These are phyloP conservation scores for Coprinopsis marcescibilis DNA, from an alignment of 768 basidiomycete genomes.

Conservation along the genomic window DNA sequence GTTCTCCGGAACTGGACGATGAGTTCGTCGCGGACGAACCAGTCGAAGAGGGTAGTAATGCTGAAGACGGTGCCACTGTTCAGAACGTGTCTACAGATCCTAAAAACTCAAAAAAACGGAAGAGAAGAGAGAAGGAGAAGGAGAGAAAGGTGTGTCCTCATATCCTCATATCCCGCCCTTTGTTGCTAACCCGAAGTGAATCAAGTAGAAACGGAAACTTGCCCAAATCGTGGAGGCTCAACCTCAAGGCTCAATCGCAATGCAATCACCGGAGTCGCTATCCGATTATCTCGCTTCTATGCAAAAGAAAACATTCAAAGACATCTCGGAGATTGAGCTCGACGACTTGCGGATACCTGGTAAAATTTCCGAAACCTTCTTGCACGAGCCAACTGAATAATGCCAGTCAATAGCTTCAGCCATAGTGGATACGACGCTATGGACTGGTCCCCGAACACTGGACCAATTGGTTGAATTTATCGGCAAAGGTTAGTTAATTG, in stretches of 20 bases:
- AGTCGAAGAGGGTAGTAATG: conserved; percentile 25
- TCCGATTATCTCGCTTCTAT: conserved; percentile 57
- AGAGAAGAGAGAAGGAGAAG: conserved; percentile 68
- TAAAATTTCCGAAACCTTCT: conserved; percentile 28
- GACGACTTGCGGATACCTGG: conserved; percentile 75
- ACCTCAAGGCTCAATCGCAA: conserved; percentile 44
- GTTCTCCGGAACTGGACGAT: conserved; percentile 19
- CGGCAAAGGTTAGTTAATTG: conserved; percentile 49
- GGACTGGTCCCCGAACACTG: conserved; percentile 67
- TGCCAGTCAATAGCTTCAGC: conserved; percentile 51
- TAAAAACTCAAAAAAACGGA: conserved; percentile 68
- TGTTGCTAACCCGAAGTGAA: background rate
- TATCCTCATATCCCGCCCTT: background rate
- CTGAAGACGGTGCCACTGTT: conserved; percentile 16
- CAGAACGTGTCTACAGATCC: no score
- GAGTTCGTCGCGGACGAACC: conserved; percentile 35
- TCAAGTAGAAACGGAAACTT: conserved; percentile 58
- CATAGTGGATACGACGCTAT: conserved; percentile 71
- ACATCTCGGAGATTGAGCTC: conserved; percentile 72
- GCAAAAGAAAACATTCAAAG: conserved; percentile 65
- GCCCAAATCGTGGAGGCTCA: conserved; percentile 33
- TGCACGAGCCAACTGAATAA: conserved; percentile 4
- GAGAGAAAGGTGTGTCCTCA: conserved; percentile 46
- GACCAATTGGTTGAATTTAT: conserved; percentile 75
- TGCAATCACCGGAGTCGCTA: conserved; percentile 51